These are phyloP conservation scores for Ustilago sp. DNA, from an alignment of 1,284 basidiomycete genomes.

Conservation along the genomic window DNA sequence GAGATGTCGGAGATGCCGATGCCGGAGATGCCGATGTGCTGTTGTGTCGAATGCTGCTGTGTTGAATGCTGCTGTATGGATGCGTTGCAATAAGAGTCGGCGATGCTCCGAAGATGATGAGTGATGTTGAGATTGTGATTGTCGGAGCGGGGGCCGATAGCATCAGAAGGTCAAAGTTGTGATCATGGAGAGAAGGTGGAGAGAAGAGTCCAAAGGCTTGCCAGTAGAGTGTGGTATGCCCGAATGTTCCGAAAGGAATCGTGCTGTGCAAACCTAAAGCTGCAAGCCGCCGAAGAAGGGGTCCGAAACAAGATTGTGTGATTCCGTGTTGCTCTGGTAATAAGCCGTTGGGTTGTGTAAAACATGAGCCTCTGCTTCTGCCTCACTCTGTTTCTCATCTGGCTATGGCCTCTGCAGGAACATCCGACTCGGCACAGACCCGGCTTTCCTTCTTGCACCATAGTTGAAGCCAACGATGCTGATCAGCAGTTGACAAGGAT, in stretches of 20 bases:
- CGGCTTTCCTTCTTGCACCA: background rate
- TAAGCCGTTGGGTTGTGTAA: background rate
- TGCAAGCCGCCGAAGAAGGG: background rate
- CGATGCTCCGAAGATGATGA: background rate
- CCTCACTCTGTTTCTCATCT: background rate
- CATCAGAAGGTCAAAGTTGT: background rate
- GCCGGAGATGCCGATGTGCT: background rate
- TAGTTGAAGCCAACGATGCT: background rate
- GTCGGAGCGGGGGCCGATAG: background rate
- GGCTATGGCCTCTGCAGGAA: background rate
- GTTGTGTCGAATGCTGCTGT: no score
- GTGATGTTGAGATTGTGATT: background rate
- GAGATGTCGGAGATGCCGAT: background rate
- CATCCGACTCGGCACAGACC: background rate
- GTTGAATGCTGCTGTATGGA: background rate
- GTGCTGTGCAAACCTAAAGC: background rate
- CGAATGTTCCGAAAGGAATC: conserved; percentile 18
- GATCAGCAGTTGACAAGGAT: background rate
- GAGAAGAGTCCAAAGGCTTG: background rate
- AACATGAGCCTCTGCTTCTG: background rate
- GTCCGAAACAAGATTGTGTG: background rate
- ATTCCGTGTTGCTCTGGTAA: conserved; percentile 1
- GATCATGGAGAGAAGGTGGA: conserved; percentile 1
- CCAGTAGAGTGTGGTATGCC: conserved; percentile 4
- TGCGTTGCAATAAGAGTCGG: conserved; percentile 1